Evolutionary conservation across 257 asterid genomes (phyloP).

Genomic region (Nicotiana undulata): DNA sequence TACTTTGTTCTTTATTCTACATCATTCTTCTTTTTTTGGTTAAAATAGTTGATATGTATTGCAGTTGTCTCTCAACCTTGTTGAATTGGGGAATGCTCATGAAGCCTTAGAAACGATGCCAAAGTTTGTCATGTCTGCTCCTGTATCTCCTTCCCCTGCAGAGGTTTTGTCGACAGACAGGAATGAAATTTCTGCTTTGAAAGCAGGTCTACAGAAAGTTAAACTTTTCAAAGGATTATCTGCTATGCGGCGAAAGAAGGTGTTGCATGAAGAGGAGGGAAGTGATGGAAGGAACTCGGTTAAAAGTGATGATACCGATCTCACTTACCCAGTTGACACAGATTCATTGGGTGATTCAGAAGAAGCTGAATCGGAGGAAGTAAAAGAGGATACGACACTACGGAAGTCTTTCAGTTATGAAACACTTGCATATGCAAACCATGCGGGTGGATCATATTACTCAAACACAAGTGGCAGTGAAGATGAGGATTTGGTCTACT

Average conservation of each 20-base stretch:
- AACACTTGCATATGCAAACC: slow-evolving; percentile 56
- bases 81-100: slow-evolving; percentile 26
- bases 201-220: slow-evolving; percentile 35
- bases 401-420: slow-evolving; percentile 55
- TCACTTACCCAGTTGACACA: slow-evolving; percentile 33
- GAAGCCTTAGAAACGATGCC: slow-evolving; percentile 33
- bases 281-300: slow-evolving; percentile 58
- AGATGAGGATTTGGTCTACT: slow-evolving; percentile 62
- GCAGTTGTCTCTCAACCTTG: slow-evolving; percentile 51
- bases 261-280: slow-evolving; percentile 41
- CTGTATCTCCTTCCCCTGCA: slow-evolving; percentile 42
- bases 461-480: slow-evolving; percentile 46
- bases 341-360: slow-evolving; percentile 42
- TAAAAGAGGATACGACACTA: slow-evolving; percentile 14
- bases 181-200: slow-evolving; percentile 25
- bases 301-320: slow-evolving; percentile 43
- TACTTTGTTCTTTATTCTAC: neutral
- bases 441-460: slow-evolving; percentile 37
- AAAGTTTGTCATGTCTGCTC: slow-evolving; percentile 20
- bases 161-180: slow-evolving; percentile 37
- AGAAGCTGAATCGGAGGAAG: slow-evolving; percentile 29
- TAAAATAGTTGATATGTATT: neutral
- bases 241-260: slow-evolving; percentile 33
- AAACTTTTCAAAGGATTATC: slow-evolving; percentile 39
- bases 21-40: neutral